Evolutionary conservation across 768 basidiomycete genomes (phyloP).

Genomic region (Cubamyces lactineus): DNA sequence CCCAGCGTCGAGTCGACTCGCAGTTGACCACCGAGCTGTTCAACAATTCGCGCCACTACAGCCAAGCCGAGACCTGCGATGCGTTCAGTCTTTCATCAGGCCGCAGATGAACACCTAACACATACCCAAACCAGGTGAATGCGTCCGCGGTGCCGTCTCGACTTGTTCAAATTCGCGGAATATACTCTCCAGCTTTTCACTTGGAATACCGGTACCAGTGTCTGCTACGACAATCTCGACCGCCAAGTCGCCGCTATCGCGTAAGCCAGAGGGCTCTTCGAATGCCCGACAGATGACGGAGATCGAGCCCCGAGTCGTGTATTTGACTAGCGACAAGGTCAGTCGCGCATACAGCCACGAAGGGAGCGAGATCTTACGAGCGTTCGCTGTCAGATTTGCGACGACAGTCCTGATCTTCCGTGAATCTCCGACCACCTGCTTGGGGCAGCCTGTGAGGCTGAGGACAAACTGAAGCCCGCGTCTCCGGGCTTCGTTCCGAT

Average conservation of each 20-base stretch:
- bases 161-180: slow-evolving; percentile 83
- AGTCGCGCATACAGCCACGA: background rate
- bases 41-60: slow-evolving; percentile 79
- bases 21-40: slow-evolving; percentile 78
- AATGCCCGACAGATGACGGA: slow-evolving; percentile 57
- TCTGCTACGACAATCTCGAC: slow-evolving; percentile 75
- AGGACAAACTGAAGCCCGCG: slow-evolving; percentile 62
- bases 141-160: slow-evolving; percentile 50
- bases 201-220: slow-evolving; percentile 72
- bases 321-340: slow-evolving; percentile 56
- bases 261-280: slow-evolving; percentile 54
- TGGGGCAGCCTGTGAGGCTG: slow-evolving; percentile 56
- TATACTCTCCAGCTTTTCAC: slow-evolving; percentile 69
- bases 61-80: slow-evolving; percentile 69
- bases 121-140: slow-evolving; percentile 52
- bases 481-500: slow-evolving; percentile 66
- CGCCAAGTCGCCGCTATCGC: slow-evolving; percentile 48
- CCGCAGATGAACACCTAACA: background rate
- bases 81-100: background rate
- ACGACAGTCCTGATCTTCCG: slow-evolving; percentile 77
- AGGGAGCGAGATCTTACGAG: slow-evolving; percentile 46
- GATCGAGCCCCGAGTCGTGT: slow-evolving; percentile 63
- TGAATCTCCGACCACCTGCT: slow-evolving; percentile 68
- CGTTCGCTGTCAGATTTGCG: slow-evolving; percentile 77
- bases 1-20: slow-evolving; percentile 73